Base-by-base conservation (phyloP, 495 filamentous ascomycete genomes). In the Tuber brumale region DNA sequence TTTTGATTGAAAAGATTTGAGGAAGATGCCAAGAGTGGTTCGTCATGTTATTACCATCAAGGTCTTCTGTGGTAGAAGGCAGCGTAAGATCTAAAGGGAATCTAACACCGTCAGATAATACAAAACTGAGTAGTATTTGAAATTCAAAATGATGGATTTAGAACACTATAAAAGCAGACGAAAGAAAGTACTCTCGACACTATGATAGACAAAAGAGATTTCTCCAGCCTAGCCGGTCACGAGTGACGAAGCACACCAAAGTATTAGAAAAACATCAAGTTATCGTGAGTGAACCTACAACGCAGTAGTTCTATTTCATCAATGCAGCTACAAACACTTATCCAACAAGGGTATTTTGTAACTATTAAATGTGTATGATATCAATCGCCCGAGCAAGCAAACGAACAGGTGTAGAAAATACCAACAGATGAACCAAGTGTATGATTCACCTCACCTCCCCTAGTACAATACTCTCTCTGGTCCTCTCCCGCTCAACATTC, bases 321-420 rank as follows among this genome's bases (percentile, higher is more conserved):
- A 27, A 12, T 35, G 1, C 57, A 66, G 27, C 14, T 3, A 14
- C 27, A 5, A 31, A 66, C 57, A 57, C 51, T 3, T 66, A 66
- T 66, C 57, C 27, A 66, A 35, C 5, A 66, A 31, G 57, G 57
- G 57, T 66, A 31, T 66, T n/a, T n/a, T 12, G 1, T 35, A 14
- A 35, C 57, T 66, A 66, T 35, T 35, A 35, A 35, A 31, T 66
- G 57, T 31, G 57, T 61, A 35, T 66, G 57, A 66, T 35, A 66
- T 66, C 57, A 35, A 66, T 66, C 16, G 27, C 27, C 57, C 57
- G 6, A 35, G 57, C 27, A 66, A 48, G 48, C 21, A 31, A 66
- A 66, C 57, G 18, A 66, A 66, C n/a, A 66, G n/a, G 35, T 66
- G 57, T 31, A 35, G 18, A 66, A 66, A 66, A 66, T 66, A 66